Conservation (phyloP, 371 early-diverging fungal genomes). For the Apophysomyces variabilis region DNA sequence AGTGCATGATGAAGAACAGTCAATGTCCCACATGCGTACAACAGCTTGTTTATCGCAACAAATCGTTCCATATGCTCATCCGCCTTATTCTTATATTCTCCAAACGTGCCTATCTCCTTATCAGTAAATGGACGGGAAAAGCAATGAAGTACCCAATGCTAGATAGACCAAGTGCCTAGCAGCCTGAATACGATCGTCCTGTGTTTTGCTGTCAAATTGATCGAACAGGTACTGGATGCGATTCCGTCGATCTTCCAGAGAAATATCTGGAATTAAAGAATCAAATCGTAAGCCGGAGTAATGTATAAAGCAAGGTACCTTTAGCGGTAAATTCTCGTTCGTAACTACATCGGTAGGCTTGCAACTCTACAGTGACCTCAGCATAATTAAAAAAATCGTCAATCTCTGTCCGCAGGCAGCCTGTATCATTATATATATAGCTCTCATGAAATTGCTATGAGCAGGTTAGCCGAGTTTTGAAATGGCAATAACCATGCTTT, state of each 20-base stretch:
- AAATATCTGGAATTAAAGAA: conserved; percentile 11
- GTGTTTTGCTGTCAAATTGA: conserved; percentile 54
- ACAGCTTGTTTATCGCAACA: conserved; percentile 40
- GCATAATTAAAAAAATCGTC: conserved; percentile 77
- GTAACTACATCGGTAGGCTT: conserved; percentile 46
- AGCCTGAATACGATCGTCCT: conserved; percentile 48
- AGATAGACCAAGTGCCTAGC: conserved; percentile 63
- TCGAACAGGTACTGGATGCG: conserved; percentile 57
- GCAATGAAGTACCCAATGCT: conserved; percentile 57
- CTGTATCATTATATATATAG: conserved; percentile 71
- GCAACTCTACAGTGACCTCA: conserved; percentile 57
- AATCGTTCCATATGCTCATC: conserved; percentile 52
- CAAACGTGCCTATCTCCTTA: conserved; percentile 33
- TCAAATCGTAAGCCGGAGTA: neutral
- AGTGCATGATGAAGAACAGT: conserved; percentile 52
- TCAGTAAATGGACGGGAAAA: conserved; percentile 12
- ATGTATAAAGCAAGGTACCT: conserved; percentile 9
- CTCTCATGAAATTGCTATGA: conserved; percentile 55
- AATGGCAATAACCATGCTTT: neutral
- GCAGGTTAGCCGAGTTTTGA: neutral
- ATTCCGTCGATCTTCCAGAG: conserved; percentile 33
- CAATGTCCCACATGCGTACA: conserved; percentile 59
- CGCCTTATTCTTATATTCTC: conserved; percentile 13
- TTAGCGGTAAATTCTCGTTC: conserved; percentile 45
- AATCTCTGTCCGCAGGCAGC: conserved; percentile 63